Percentiles rank a stretch among this genome's conserved stretches.
These are phyloP conservation scores for Vachellia pachyceras DNA, from an alignment of 306 rosid species.

Conservation along the genomic window DNA sequence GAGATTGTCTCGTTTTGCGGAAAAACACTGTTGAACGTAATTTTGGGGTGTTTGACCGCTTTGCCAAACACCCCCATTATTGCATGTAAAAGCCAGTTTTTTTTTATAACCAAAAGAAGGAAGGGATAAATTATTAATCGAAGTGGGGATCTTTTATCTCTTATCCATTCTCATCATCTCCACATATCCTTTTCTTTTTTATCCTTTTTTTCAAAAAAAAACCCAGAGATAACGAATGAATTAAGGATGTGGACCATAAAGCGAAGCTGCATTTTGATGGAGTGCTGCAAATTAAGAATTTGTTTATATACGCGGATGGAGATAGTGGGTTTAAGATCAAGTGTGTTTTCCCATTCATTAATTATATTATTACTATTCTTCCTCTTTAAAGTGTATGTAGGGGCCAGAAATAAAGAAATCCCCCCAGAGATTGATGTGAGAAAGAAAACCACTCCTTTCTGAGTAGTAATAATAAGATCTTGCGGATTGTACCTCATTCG, in stretches of 20 bases:
- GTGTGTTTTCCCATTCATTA: too few relatives aligned
- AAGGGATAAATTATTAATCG: background rate
- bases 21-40: too few relatives aligned
- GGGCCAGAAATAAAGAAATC: background rate
- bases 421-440: background rate
- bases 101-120: background rate
- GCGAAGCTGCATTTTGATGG: background rate
- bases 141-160: slow-evolving; percentile 41
- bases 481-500: background rate
- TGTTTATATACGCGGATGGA: background rate
- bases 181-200: slow-evolving; percentile 19
- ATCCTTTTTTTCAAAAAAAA: background rate
- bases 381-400: background rate
- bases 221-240: slow-evolving; percentile 4
- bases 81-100: background rate
- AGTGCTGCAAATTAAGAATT: background rate
- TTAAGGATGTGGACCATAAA: background rate
- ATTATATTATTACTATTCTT: background rate
- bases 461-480: too few relatives aligned
- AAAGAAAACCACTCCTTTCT: background rate
- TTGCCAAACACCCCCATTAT: too few relatives aligned
- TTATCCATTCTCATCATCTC: slow-evolving; percentile 39
- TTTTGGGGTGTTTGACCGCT: too few relatives aligned
- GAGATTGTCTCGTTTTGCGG: too few relatives aligned
- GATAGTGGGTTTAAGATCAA: background rate